A percentile compares a stretch with the other conserved stretches of the same genome.
Conservation (phyloP, 1,284 basidiomycete genomes). For the Ceraceosorus bombacis region DNA sequence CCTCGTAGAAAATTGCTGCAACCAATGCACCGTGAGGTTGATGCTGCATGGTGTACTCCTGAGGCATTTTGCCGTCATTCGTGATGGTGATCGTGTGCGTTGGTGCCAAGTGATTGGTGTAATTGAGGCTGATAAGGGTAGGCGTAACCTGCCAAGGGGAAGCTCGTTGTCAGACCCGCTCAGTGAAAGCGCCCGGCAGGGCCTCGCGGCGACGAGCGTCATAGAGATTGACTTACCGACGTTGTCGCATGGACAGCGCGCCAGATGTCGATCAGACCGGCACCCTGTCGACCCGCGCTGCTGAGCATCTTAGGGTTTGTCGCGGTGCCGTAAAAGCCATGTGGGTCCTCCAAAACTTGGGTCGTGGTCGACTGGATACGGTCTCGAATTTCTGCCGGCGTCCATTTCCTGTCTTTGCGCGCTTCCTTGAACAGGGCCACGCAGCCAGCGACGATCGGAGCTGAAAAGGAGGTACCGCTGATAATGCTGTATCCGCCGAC, state of each 20-base stretch:
- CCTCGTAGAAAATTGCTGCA: neutral
- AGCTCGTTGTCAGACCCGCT: no score
- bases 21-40: conserved; percentile 44
- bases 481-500: conserved; percentile 51
- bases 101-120: conserved; percentile 54
- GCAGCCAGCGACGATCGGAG: conserved; percentile 58
- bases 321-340: conserved; percentile 58
- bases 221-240: conserved; percentile 44
- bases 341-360: neutral
- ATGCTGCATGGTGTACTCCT: conserved; percentile 35
- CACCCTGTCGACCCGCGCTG: conserved; percentile 58
- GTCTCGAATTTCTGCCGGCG: neutral
- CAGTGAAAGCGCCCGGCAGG: no score
- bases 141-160: conserved; percentile 48
- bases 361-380: neutral
- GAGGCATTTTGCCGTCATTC: conserved; percentile 31
- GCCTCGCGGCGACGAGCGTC: no score
- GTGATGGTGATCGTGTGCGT: conserved; percentile 28
- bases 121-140: conserved; percentile 61
- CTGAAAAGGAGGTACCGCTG: conserved; percentile 50
- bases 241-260: conserved; percentile 57
- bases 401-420: neutral
- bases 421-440: conserved; percentile 14
- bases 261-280: conserved; percentile 62
- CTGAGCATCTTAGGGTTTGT: conserved; percentile 52